These are phyloP conservation scores for Zygoascus ofunaensis DNA, from an alignment of 805 yeast species.

Conservation along the genomic window DNA sequence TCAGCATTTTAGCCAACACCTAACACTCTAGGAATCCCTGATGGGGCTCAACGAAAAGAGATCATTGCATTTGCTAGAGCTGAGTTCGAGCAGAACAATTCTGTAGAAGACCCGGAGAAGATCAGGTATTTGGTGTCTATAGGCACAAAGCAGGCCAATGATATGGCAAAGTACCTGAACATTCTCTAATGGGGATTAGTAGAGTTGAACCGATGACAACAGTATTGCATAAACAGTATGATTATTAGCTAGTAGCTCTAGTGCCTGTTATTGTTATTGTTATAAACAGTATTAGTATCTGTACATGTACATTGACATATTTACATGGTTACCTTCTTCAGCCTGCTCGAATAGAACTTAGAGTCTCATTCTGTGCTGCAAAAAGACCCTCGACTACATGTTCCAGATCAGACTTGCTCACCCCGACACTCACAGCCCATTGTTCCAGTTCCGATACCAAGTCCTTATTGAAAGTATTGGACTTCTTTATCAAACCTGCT, in stretches of 20 bases:
- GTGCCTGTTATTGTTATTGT: too few relatives aligned
- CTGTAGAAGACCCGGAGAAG: constrained; percentile 24
- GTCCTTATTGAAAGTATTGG: constrained; percentile 4
- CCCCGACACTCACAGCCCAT: constrained; percentile 15
- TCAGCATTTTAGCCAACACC: background rate
- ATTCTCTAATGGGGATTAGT: too few relatives aligned
- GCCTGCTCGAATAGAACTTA: constrained; percentile 3
- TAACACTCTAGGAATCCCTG: constrained; percentile 8
- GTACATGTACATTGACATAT: background rate
- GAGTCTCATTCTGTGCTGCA: constrained; percentile 10
- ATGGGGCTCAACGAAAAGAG: constrained; percentile 21
- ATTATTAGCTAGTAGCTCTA: too few relatives aligned
- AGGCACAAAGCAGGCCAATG: constrained; percentile 28
- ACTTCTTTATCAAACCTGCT: constrained; percentile 5
- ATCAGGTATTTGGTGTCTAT: constrained; percentile 26
- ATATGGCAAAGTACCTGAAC: constrained; percentile 21
- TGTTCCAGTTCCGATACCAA: constrained; percentile 8
- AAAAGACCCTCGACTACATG: constrained; percentile 15
- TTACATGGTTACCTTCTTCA: background rate
- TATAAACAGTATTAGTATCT: background rate
- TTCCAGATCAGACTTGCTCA: constrained; percentile 11
- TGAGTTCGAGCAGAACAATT: constrained; percentile 24
- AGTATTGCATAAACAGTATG: constrained; percentile 1
- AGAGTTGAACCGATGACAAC: background rate
- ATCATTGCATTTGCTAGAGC: constrained; percentile 28